Base-by-base conservation (phyloP, 371 early-diverging fungal species). In the Mortierella sp. region DNA sequence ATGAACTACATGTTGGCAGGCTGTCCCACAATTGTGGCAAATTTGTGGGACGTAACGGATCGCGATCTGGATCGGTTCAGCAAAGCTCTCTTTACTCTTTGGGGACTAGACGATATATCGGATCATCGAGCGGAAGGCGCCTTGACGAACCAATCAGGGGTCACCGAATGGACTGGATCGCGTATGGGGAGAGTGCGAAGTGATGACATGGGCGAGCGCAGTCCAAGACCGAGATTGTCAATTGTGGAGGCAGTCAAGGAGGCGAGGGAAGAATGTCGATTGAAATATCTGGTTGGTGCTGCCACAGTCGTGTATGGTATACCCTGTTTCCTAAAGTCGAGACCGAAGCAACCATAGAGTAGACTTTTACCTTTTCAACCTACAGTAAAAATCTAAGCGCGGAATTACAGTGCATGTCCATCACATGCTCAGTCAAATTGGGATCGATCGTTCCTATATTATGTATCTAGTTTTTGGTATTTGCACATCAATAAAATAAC, bases 21-120 rank as follows among this genome's bases (percentile, higher is more conserved):
- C 28, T 95, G 97, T 77, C 96, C 96, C 8, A 91, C 97, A 3
- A 89, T 99, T 0, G 94, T 99, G 0, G 99, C 97, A 28, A 98
- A 98, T 80, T 90, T 99, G 24, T 99, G 99, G 99, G 99, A 99
- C 89, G 99, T 99, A 11, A 99, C 99, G 1, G 99, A 99, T 89
- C 92, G 94, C 83, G 99, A 99, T 87, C 94, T 99, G 59, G 99
- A 99, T 84, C 89, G 93, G n/a, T 94, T 97, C 76, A 95, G 95
- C 26, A 90, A 90, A 46, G 87, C 89, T 3, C 76, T 97, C 89
- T 88, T 98, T 73, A 78, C 81, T 2, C 70, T 86, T 14, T 98
- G 97, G 95, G 97, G 96, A 0, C 72, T 98, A 50, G 71, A 91
- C 16, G 54, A 67, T 5, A 78, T 75, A 34, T 54, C 75, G 26